Base-by-base conservation (phyloP, 2,329 filamentous ascomycete genomes). In the Monilinia laxa region DNA sequence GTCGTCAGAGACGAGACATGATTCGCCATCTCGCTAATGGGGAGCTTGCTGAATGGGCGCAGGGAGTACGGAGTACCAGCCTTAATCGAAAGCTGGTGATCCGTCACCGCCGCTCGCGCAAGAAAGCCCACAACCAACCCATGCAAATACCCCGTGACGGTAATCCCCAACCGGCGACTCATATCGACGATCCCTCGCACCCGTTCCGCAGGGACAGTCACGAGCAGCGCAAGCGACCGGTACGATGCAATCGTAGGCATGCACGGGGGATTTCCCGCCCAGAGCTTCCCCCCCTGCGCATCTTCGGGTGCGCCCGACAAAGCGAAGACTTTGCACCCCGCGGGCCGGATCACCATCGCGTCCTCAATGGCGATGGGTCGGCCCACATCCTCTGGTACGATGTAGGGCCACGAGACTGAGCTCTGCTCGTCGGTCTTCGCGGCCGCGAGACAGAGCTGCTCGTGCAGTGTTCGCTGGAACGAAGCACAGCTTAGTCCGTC, bases 81-180 rank as follows among this genome's bases (percentile, higher is more conserved):
- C 42, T 42, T 38, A 16, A 68, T 23, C 6, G 42, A n/a, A 23
- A 68, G 68, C 5, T 51, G 45, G 18, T 62, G 10, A n/a, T 67
- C 64, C 12, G 47, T 16, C 3, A 67, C 54, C 38, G 69, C 18
- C 4, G 45, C 45, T 4, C 53, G 47, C 1, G 72, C 68, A 20
- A 73, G 70, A 42, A 67, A 65, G 60, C 66, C 56, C 25, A 70
- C 35, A 28, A 72, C 28, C 4, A 73, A 64, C 23, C 53, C 65
- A 55, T 74, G 73, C 28, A 74, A 54, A 25, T 72, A 68, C 14
- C 67, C 67, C 20, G 73, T 73, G 10, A 73, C 38, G 14, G 72
- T 72, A 4, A 70, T 71, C 11, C 67, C 56, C 11, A 62, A 53
- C 1, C 42, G 28, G 18, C 62, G 65, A 55, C 69, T 68, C 4